Conservation (phyloP, 768 basidiomycete genomes). For the Paxillus ammoniavirescens region DNA sequence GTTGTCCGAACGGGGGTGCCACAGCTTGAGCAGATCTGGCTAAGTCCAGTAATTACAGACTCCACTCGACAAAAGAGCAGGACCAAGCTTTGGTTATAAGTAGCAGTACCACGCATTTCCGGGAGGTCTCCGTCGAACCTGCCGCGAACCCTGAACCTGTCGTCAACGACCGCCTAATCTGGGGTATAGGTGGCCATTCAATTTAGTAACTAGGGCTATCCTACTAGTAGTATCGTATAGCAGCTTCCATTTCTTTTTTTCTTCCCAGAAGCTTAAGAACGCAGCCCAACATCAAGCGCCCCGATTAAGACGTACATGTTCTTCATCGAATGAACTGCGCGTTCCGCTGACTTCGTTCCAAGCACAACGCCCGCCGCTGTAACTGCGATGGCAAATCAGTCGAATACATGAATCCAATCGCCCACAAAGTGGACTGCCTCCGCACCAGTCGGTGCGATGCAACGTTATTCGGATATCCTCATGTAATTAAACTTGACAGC, state of each 20-base stretch:
- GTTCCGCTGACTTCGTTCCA: conserved; percentile 20
- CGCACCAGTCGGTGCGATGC: conserved; percentile 24
- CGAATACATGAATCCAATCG: conserved; percentile 15
- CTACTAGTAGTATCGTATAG: neutral
- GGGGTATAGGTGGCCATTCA: conserved; percentile 8
- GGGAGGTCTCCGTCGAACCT: conserved; percentile 16
- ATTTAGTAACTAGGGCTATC: conserved; percentile 19
- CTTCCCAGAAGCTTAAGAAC: conserved; percentile 26
- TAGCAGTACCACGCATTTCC: conserved; percentile 3
- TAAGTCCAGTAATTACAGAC: neutral
- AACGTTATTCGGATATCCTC: conserved; percentile 8
- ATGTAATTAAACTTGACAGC: conserved; percentile 2
- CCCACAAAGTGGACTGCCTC: conserved; percentile 16
- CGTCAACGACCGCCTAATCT: conserved; percentile 18
- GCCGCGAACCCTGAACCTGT: conserved; percentile 5
- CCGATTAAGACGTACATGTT: conserved; percentile 10
- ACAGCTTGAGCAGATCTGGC: too few species aligned
- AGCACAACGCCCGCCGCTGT: conserved; percentile 11
- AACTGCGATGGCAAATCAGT: conserved; percentile 12
- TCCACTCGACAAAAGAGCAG: neutral
- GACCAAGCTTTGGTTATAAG: neutral
- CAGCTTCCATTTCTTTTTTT: conserved; percentile 28
- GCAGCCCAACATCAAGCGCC: conserved; percentile 7
- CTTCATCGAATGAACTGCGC: conserved; percentile 8
- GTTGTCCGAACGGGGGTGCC: neutral